Base-by-base conservation (phyloP, 1,139 yeast species). In the Yamadazyma diddensiae region DNA sequence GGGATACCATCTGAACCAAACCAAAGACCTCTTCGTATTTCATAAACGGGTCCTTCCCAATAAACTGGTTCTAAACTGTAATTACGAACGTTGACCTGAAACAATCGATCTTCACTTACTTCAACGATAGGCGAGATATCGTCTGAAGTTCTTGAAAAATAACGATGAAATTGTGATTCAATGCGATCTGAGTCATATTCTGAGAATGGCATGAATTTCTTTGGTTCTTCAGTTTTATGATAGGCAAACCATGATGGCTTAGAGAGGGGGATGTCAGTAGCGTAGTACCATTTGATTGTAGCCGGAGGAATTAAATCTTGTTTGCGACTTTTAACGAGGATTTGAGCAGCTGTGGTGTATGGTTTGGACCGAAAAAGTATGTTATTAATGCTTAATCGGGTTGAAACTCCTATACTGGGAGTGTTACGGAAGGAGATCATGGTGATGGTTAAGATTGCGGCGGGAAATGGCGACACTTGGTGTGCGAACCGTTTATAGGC, bases 11-110 rank as follows among this genome's bases (percentile, higher is more conserved):
- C 75, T 4, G 73, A 55, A 30, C 69, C 63, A 51, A 86, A 87
- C 98, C 98, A 90, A 1, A 79, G 57, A 0, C 96, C 96, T 31
- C 97, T 62, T 23, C 96, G 67, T 1, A 90, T 85, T 41, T 84
- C 92, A 50, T 79, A 92, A 1, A 67, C 62, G 0, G 97, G 94
- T 1, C 97, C 97, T 3, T 78, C 81, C 97, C 97, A 90, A 53
- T 81, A 90, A 0, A 82, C 73, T 0, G 97, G 95, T 1, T 62
- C 45, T 45, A 90, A 55, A 33, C 70, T 70, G 53, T 78, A 69
- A 6, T 60, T 55, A 2, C 53, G 44, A 18, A 90, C 43, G 48
- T 86, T 77, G 2, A 88, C 96, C 46, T 79, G 76, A 47, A 83
- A 85, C 25, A 90, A 59, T 20, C 76, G 73, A 48, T 90, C 98